These are phyloP conservation scores for Claviceps sp. DNA, from an alignment of 2,329 filamentous ascomycete genomes.

Conservation along the genomic window DNA sequence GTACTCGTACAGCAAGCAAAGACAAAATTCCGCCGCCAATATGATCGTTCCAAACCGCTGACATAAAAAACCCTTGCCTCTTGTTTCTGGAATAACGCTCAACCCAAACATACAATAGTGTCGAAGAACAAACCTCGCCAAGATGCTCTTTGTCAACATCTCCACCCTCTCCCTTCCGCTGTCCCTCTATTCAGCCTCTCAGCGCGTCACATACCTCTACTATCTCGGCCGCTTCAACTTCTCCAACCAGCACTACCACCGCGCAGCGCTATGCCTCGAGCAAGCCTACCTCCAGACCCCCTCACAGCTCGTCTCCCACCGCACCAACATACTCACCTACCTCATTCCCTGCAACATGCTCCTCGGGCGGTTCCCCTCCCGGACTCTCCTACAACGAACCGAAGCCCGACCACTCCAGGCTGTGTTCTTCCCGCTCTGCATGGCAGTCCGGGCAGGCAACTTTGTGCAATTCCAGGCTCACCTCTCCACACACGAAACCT, in stretches of 20 bases:
- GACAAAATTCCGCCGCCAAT: not conserved
- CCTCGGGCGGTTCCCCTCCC: constrained; percentile 68
- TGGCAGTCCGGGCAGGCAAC: constrained; percentile 60
- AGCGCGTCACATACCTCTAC: constrained; percentile 87
- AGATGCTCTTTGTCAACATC: constrained; percentile 83
- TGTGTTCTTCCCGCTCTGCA: constrained; percentile 61
- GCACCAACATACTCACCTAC: constrained; percentile 68
- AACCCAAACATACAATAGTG: constrained; percentile 33
- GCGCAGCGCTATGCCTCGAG: constrained; percentile 62
- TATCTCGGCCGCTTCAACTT: constrained; percentile 88
- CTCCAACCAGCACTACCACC: constrained; percentile 68
- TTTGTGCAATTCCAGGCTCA: constrained; percentile 60
- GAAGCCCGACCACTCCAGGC: constrained; percentile 46
- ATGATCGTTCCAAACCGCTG: not conserved
- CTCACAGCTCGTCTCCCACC: constrained; percentile 52
- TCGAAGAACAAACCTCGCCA: constrained; percentile 68
- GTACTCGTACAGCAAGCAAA: not conserved
- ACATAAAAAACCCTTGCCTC: not conserved
- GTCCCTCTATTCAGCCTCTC: constrained; percentile 66
- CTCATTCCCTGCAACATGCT: constrained; percentile 74
- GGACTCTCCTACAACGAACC: constrained; percentile 50
- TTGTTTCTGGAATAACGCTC: not conserved
- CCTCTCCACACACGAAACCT: constrained; percentile 49
- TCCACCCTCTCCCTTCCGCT: constrained; percentile 71
- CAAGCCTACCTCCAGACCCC: constrained; percentile 64